Base-by-base conservation (phyloP, 2,329 filamentous ascomycete genomes). In the Zymoseptoria brevis region DNA sequence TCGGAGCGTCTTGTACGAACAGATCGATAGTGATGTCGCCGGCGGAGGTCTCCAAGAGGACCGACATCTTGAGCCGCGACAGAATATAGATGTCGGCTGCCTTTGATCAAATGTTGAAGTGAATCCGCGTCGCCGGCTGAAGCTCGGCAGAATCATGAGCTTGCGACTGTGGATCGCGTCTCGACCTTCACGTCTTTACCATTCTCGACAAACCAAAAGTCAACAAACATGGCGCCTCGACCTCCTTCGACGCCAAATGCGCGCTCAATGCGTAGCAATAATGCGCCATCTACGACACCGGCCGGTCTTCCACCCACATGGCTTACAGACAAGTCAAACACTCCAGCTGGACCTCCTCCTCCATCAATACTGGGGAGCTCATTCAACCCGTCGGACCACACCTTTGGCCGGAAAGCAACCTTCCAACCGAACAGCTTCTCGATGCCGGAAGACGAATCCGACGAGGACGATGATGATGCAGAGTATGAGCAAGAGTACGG, bases 11-110 rank as follows among this genome's bases (percentile, higher is more conserved):
- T 67, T 96, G 89, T 55, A 94, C 86, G 62, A 96, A 80, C 22
- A 99, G 82, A 74, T 99, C 93, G 69, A 97, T 91, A 65, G 96
- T 93, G 70, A 99, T 88, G 75, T 99, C 94, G 70, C 93, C 93
- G 1, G 87, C 84, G 60, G 88, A 96, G 35, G 94, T 96, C 77
- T 99, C 93, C 55, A 99, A 81, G 29, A 97, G 82, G 57, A 96
- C 93, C 63, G 90, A 96, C 93, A 97, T 97, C 55, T 48, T 71
- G 61, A 8, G 4, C 54, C 35, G 45, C 19, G 50, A 4, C 22
- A n/a, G 24, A 49, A 26, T 48, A 41, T 48, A 50, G 8, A 51
- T 19, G 41, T 11, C 21, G 8, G 11, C 6, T 49, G 54, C 45
- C n/a, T 50, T 11, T n/a, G 35, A 6, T n/a, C 13, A 45, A 6